Evolutionary conservation across 257 asterid species (phyloP).

Genomic region (Rhazya stricta): DNA sequence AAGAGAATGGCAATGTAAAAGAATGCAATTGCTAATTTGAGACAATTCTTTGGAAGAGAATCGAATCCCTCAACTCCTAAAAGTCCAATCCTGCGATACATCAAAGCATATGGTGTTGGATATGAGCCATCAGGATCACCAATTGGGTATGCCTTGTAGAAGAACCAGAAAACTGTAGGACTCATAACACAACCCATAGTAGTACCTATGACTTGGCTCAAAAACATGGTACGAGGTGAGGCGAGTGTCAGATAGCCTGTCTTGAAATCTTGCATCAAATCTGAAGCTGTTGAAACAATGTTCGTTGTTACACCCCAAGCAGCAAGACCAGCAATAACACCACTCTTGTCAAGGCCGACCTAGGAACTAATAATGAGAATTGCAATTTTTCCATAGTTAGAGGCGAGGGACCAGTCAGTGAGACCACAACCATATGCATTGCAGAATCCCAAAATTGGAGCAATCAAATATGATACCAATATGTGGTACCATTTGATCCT

Average conservation of each 20-base stretch:
- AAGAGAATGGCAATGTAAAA: constrained; percentile 32
- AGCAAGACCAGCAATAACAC: constrained; percentile 63
- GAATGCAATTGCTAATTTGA: constrained; percentile 33
- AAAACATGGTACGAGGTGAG: constrained; percentile 62
- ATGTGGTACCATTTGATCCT: constrained; percentile 55
- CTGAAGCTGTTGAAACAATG: constrained; percentile 60
- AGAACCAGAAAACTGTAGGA: constrained; percentile 64
- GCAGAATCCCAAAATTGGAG: constrained; percentile 63
- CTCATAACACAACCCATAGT: constrained; percentile 46
- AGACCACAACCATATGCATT: constrained; percentile 73
- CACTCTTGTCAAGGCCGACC: constrained; percentile 55
- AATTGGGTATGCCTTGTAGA: constrained; percentile 38
- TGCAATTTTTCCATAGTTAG: constrained; percentile 62
- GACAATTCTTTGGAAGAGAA: constrained; percentile 56
- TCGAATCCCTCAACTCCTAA: constrained; percentile 58
- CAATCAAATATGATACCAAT: constrained; percentile 37
- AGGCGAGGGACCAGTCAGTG: constrained; percentile 68
- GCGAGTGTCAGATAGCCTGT: constrained; percentile 61
- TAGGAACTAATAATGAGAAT: constrained; percentile 58
- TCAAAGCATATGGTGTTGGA: constrained; percentile 46
- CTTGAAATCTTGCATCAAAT: constrained; percentile 65
- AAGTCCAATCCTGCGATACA: constrained; percentile 57
- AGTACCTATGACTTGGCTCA: constrained; percentile 54
- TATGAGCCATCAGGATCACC: constrained; percentile 47
- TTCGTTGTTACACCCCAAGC: constrained; percentile 71